Conservation (phyloP, 768 basidiomycete genomes). For the Roridomyces roridus region DNA sequence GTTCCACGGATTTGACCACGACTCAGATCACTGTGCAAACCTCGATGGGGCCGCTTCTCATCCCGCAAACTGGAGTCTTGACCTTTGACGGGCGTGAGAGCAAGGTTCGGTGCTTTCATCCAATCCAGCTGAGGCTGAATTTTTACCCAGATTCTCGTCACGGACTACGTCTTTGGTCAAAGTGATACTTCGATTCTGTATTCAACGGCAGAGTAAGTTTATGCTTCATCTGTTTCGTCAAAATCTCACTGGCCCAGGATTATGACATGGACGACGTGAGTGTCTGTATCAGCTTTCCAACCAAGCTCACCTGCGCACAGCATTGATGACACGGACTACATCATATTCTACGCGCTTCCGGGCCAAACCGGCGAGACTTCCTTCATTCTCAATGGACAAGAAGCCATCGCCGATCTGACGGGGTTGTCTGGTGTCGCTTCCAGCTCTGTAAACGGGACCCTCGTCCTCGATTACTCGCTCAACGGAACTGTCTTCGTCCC, state of each 20-base stretch:
- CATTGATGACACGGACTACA: conserved; percentile 47
- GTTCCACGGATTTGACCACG: conserved; percentile 50
- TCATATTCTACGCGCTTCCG: conserved; percentile 48
- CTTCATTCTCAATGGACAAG: conserved; percentile 34
- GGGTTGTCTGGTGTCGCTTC: conserved; percentile 37
- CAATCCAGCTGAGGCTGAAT: background rate
- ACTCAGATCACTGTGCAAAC: conserved; percentile 51
- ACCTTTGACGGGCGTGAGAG: conserved; percentile 55
- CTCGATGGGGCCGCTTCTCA: conserved; percentile 41
- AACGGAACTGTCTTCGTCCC: conserved; percentile 41
- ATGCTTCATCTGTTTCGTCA: background rate
- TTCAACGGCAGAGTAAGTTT: conserved; percentile 52
- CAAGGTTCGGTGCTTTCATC: conserved; percentile 29
- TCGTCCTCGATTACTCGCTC: conserved; percentile 46
- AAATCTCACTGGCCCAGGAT: conserved; percentile 37
- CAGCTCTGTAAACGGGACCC: conserved; percentile 40
- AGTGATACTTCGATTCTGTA: conserved; percentile 44
- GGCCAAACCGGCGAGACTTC: conserved; percentile 53
- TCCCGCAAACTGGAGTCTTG: conserved; percentile 45
- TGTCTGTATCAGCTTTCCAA: background rate
- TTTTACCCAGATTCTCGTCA: conserved; percentile 41
- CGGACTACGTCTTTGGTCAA: conserved; percentile 52
- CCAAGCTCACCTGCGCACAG: conserved; percentile 28
- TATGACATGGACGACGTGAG: conserved; percentile 62
- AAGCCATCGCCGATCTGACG: conserved; percentile 34